Base-by-base conservation (phyloP, 2,329 filamentous ascomycete genomes). In the Talaromyces sp. region DNA sequence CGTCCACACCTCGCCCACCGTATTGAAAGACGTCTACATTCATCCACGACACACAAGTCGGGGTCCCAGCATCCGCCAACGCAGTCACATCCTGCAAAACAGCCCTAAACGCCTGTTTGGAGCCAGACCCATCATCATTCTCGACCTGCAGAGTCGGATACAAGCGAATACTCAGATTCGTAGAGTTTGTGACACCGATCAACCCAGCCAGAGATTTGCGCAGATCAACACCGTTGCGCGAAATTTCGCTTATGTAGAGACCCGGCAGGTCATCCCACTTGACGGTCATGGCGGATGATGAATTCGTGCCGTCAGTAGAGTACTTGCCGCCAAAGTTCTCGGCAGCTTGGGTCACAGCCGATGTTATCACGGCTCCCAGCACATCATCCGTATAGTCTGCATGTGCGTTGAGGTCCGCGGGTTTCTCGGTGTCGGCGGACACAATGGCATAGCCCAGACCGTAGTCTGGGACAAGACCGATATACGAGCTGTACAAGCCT, bases 21-120 rank as follows among this genome's bases (percentile, higher is more conserved):
- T 67, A 68, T 28, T 62, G 65, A 3, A 65, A 53, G 53, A 63
- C 66, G 54, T 69, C 71, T 32, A 69, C 33, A 28, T 67, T 55
- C 57, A 67, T 36, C 68, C 69, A 72, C 10, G 69, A 69, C 9
- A 72, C 66, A 58, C 70, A 72, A 52, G 67, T 70, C 22, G 68
- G 64, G 13, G 68, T 69, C 7, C 58, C 66, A 49, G 55, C 59
- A 60, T 72, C 68, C 4, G 66, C 68, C 19, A 68, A 55, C 44
- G 67, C 69, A 25, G 66, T 66, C 51, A 61, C 61, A 55, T 69
- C 65, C 55, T 68, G 65, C 19, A 70, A 62, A 15, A 68, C 60
- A 17, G 61, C 66, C 13, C 59, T 54, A 54, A 67, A 69, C 33
- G 55, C 63, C 15, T 30, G 44, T 30, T 25, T 39, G 36, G 36